These are phyloP conservation scores for Cyathus striatus DNA, from an alignment of 768 basidiomycete species.

Conservation along the genomic window DNA sequence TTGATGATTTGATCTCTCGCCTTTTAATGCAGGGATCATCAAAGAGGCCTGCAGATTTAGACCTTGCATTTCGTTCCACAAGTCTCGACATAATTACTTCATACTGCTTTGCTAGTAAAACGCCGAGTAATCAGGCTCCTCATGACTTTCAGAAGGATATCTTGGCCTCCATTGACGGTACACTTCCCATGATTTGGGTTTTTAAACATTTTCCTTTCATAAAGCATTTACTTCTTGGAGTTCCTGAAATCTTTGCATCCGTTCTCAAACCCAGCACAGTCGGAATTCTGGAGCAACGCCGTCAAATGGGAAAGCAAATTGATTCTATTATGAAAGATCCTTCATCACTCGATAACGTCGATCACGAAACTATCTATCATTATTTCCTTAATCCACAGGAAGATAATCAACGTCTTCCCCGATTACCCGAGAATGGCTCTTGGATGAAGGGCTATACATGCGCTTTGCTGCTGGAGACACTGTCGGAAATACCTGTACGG, in stretches of 20 bases:
- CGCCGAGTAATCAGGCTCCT: conserved; percentile 15
- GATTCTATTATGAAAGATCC: conserved; percentile 27
- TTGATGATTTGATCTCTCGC: conserved; percentile 14
- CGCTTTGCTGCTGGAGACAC: conserved; percentile 41
- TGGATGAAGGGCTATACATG: conserved; percentile 30
- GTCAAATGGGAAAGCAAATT: conserved; percentile 26
- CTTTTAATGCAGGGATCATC: too few species aligned
- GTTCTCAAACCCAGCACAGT: conserved; percentile 27
- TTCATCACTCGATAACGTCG: conserved; percentile 19
- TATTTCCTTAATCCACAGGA: conserved; percentile 28
- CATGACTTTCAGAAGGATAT: conserved; percentile 17
- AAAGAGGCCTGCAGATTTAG: conserved; percentile 12
- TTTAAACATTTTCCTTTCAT: conserved; percentile 7
- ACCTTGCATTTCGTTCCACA: conserved; percentile 17
- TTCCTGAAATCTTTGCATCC: conserved; percentile 27
- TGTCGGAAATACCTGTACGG: conserved; percentile 31
- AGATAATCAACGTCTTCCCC: conserved; percentile 21
- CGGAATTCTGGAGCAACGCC: conserved; percentile 26
- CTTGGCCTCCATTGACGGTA: conserved; percentile 13
- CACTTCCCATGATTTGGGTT: conserved; percentile 3
- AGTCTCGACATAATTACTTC: conserved; percentile 24
- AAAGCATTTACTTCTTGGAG: conserved; percentile 20
- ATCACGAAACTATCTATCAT: conserved; percentile 33
- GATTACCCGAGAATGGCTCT: conserved; percentile 25
- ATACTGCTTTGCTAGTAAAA: conserved; percentile 23